Evolutionary conservation across 2,329 filamentous ascomycete genomes (phyloP), one percentile per base, ranked within the genome.

Genomic region (Ceratocystis lukuohia): DNA sequence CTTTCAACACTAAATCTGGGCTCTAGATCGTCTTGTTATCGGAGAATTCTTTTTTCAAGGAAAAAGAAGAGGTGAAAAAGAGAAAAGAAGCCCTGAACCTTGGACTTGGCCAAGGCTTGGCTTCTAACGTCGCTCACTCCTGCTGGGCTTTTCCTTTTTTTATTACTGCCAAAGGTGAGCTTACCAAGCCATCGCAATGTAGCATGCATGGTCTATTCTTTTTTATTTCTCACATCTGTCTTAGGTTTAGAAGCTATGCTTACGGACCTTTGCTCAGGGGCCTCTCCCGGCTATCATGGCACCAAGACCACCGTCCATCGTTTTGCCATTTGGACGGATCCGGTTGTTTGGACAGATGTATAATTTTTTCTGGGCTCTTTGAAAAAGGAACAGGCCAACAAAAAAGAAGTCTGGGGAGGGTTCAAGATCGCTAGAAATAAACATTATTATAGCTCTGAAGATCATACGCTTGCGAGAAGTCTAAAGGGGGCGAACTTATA

Each of bases 1-100:
- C 25, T 28, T 56, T 3, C 8, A 37, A 8, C n/a, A 56, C 50
- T 5, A 56, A 56, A 22, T 28, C 50, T 56, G 22, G 50, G 50
- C 6, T 25, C 22, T 57, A 5, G 53, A 57, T 57, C 53, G 53
- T 57, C 53, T 30, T 6, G 53, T 57, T 28, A 17, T 57, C 53
- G 53, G 53, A 57, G 22, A 57, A 57, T 57, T 57, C 10, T 30
- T 57, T 12, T 57, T 57, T 57, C 4, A 25, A 28, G 12, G 12
- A 56, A 12, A 56, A 22, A 25, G 6, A 17, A 17, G 45, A 56
- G 10, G 20, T 2, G 10, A 56, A 56, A 22, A 57, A 57, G 53
- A 57, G 53, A 57, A 57, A 57, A 57, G 22, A 57, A 30, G 25
- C 25, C 25, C 53, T 57, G 53, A 57, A 57, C 53, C 53, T 57